Evolutionary conservation across 2,329 filamentous ascomycete species (phyloP), one percentile per base, ranked within the genome.

Genomic region (Apiospora malaysiana): DNA sequence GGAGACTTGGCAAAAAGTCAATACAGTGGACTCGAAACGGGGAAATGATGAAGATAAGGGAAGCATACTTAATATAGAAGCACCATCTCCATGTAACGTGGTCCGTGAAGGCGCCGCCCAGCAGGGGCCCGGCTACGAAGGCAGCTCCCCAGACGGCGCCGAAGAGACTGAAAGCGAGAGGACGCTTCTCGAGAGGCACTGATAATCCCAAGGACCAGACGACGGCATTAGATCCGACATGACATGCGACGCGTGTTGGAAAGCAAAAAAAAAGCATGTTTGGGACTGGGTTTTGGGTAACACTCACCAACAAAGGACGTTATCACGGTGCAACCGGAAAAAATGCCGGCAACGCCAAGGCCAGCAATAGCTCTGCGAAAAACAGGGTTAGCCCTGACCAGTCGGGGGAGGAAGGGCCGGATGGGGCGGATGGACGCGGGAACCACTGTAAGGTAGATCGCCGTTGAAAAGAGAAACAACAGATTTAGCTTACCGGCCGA

Each of bases 271-370:
- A 9, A 9, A 9, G 16, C 14, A 45, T 37, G 25, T 10, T 37
- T 16, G 89, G 90, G 0, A 91, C 83, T 80, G 89, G 83, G 42
- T 3, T 32, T 32, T 32, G 85, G 84, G 51, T 89, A 85, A 2
- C 63, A 27, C 65, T 46, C 9, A 67, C 65, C 42, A 14, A 67
- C 73, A 21, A 68, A 69, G 0, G 73, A 72, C 9, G 78, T 70
- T 45, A 79, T 74, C 27, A 73, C 74, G 51, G 78, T 74, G 45
- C 72, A 74, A n/a, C 78, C 77, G 6, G 78, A 76, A 42, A 79
- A 78, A 12, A 79, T 70, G 1, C 77, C 77, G n/a, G 73, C 76
- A 16, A 76, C 74, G 1, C 78, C 78, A 12, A 78, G 63, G n/a
- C 79, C 79, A 68, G 77, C 76, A 4, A 79, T 68, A 25, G 77